Evolutionary conservation across 139 green algal species (phyloP).

Genomic region (Zygnema circumcarinatum): DNA sequence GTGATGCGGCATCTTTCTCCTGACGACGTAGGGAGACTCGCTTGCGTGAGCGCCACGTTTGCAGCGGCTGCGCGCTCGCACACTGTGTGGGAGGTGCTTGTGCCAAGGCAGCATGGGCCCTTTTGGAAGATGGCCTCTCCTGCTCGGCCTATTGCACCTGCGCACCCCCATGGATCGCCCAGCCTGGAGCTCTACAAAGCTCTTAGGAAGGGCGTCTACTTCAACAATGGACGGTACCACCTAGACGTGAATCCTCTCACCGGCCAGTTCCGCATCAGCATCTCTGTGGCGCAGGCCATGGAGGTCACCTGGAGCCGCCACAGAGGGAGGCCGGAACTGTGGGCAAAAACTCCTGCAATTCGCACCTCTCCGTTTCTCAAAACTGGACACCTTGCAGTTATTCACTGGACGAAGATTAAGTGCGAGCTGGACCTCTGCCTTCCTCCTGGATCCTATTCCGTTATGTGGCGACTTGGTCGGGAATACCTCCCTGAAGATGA

Average conservation of each 20-base stretch:
- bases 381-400: not conserved
- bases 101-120: not conserved
- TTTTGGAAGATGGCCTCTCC: not conserved
- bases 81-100: not conserved
- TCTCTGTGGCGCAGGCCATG: conserved; percentile 1
- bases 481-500: not conserved
- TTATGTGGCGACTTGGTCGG: not conserved
- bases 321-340: not conserved
- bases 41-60: not conserved
- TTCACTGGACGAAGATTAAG: not conserved
- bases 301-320: not conserved
- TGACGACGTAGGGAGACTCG: not conserved
- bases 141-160: not conserved
- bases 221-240: not conserved
- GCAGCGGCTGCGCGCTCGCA: not conserved
- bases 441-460: not conserved
- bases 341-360: not conserved
- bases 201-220: not conserved
- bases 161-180: not conserved
- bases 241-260: not conserved
- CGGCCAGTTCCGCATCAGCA: not conserved
- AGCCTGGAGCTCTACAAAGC: not conserved
- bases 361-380: not conserved
- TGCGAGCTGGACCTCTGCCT: not conserved
- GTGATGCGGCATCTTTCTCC: conserved; percentile 9